phyloP scores from a whole-genome alignment of 129 eudicot genomes.

The Helianthus tuberosus region DNA sequence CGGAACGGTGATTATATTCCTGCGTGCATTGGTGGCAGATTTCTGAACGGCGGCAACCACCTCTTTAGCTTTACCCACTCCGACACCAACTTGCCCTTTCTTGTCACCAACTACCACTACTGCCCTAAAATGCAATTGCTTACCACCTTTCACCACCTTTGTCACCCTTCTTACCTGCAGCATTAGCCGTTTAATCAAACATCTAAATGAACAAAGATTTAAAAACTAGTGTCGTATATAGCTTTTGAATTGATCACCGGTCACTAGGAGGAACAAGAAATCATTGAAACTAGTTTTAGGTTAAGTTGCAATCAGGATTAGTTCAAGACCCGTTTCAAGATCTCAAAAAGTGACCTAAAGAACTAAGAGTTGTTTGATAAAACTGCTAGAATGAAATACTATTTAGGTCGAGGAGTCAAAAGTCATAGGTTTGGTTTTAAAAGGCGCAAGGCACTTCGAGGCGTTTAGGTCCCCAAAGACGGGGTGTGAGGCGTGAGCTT shows the following conservation, averaged over 20 bases:
- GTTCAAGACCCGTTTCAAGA: conserved; percentile 1
- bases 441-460: too few relatives aligned
- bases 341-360: background rate
- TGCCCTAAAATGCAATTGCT: conserved; percentile 85
- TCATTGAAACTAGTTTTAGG: background rate
- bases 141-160: conserved; percentile 96
- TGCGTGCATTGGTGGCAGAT: conserved; percentile 75
- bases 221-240: background rate
- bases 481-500: background rate
- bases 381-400: background rate
- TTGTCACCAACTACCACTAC: conserved; percentile 92
- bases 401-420: too few relatives aligned
- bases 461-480: too few relatives aligned
- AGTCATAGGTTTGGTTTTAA: background rate
- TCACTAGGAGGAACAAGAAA: background rate
- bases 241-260: background rate
- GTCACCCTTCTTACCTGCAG: conserved; percentile 92
- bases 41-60: conserved; percentile 74
- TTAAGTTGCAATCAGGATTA: background rate
- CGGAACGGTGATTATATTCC: conserved; percentile 81
- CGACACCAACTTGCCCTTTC: conserved; percentile 93
- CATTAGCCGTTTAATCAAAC: conserved; percentile 1
- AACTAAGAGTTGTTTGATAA: background rate
- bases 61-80: conserved; percentile 89
- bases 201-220: background rate